Evolutionary conservation across 2,329 filamentous ascomycete species (phyloP), one percentile per base, ranked within the genome.

Genomic region (Rhexocercosporidium sp.): DNA sequence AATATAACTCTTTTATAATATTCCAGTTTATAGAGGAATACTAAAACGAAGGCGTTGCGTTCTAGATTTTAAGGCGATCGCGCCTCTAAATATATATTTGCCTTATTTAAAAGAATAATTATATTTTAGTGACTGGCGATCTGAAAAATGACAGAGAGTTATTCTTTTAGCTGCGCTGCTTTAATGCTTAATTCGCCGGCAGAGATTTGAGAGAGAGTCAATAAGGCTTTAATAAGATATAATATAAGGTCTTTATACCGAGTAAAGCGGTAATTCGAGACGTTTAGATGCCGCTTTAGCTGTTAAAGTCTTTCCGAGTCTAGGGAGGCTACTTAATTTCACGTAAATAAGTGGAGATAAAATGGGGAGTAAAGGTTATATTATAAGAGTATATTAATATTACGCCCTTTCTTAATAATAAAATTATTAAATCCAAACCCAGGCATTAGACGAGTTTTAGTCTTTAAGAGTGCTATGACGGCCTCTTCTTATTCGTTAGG

Each of bases 71-170:
- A 9, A n/a, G 34, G 4, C 3, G 49, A 64, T 25, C 67, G 62
- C 62, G 54, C 29, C 41, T 65, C 60, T 5, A 73, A 62, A 47
- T 64, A 69, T 8, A 71, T 49, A 47, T 72, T 67, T 34, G 65
- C 70, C 51, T 72, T 64, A 29, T 72, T 64, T 29, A 72, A 54
- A 27, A 71, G 66, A 51, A 71, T 37, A 31, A 71, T 56, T 46
- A 64, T 59, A 59, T 66, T 65, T 66, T 64, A 72, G 9, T 63
- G 78, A 0, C 78, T 79, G 6, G 83, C 83, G 70, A 83, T 80
- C 66, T 80, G 76, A 37, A 86, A 83, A 31, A 81, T 77, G 16
- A 77, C 75, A 70, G 81, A 80, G 66, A 87, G 75, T 59, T 82
- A 81, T 11, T 75, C 73, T 16, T 83, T 46, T 1, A 57, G n/a